Base-by-base conservation (phyloP, 2,329 filamentous ascomycete genomes). In the Fusarium sp. region DNA sequence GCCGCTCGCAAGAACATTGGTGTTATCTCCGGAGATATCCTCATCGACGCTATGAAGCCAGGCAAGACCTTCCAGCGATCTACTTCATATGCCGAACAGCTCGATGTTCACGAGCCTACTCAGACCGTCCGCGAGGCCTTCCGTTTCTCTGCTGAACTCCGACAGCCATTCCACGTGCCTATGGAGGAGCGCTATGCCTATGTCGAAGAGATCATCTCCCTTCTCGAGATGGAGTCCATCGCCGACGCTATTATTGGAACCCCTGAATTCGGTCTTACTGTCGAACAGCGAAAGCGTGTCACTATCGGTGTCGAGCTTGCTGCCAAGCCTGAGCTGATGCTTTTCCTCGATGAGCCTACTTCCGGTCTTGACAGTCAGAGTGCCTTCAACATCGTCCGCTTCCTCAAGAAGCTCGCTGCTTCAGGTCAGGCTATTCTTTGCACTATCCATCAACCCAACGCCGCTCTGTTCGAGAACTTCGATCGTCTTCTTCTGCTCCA, bases 261-360 rank as follows among this genome's bases (percentile, higher is more conserved):
- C 6, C 85, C 87, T 7, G 88, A 95, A 78, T 92, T 93, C 79
- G 94, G 93, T 70, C 85, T 93, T 31, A 93, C 91, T 8, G 88
- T 90, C 18, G 89, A 91, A 78, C 88, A 91, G 81, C 86, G 88
- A 56, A 91, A 91, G 83, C 93, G 94, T 77, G 89, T 97, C n/a
- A 98, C 95, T 1, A 97, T 98, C 67, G 95, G 94, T 77, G 94
- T 98, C 15, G 95, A 98, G 80, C 87, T 98, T 13, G 94, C 94
- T 14, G 95, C 95, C 22, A 96, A 93, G 82, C 93, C 93, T 3
- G 89, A 94, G 74, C 85, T 95, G 11, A 87, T 95, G 3, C 87
- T 95, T 28, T 95, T 95, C 86, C 84, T 95, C 42, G 93, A 95
- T 73, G 93, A 95, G 81, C 93, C 93, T 0, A 95, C 93, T 0